These are phyloP conservation scores for Mortierella hygrophila DNA, from an alignment of 192 early-diverging fungal genomes.

Conservation along the genomic window DNA sequence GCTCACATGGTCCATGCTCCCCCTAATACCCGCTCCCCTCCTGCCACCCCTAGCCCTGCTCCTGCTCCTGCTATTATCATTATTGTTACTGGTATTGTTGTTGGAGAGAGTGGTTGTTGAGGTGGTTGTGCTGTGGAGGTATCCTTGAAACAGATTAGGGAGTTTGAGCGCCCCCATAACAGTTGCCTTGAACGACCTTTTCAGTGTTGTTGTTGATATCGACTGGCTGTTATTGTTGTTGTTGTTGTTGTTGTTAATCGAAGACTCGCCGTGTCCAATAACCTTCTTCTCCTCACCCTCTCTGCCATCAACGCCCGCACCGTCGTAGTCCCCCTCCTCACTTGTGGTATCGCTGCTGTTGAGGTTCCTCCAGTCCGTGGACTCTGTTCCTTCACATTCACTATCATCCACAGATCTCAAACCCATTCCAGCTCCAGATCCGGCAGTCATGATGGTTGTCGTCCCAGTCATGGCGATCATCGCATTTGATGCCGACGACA, in stretches of 20 bases:
- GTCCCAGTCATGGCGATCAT: not conserved
- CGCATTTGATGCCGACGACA: not conserved
- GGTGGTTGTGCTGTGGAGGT: not conserved
- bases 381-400: not conserved
- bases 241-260: not conserved
- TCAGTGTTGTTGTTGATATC: not conserved
- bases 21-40: not conserved
- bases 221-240: not conserved
- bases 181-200: constrained; percentile 26
- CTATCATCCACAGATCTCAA: not conserved
- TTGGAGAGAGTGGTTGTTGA: not conserved
- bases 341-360: not conserved
- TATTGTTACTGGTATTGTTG: not conserved
- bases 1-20: not conserved
- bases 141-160: constrained; percentile 2
- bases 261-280: not conserved
- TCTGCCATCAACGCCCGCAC: not conserved
- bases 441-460: not conserved
- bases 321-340: not conserved
- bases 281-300: not conserved
- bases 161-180: constrained; percentile 18
- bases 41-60: not conserved
- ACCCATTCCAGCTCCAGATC: not conserved
- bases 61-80: not conserved
- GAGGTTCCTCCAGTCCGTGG: not conserved